phyloP scores from a whole-genome alignment of 495 filamentous ascomycete species.

The Elasticomyces elasticus region DNA sequence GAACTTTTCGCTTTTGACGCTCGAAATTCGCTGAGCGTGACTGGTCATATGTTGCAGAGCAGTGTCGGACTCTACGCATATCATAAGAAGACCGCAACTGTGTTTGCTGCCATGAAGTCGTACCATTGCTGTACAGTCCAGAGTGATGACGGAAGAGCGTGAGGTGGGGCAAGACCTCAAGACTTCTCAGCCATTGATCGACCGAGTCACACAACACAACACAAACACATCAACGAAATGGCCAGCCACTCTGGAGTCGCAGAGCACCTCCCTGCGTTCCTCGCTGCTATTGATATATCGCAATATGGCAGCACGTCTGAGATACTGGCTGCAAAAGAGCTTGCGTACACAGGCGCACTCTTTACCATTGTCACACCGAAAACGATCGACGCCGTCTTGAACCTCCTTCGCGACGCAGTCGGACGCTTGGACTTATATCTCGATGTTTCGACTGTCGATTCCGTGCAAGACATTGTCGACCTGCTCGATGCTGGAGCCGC shows the following conservation, averaged over 20 bases:
- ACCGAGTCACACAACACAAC: not conserved
- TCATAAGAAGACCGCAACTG: no score
- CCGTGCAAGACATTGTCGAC: slow-evolving; percentile 59
- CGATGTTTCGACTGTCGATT: slow-evolving; percentile 61
- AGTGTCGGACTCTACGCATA: no score
- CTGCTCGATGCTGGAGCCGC: slow-evolving; percentile 80
- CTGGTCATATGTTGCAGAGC: no score
- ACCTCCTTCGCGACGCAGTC: slow-evolving; percentile 60
- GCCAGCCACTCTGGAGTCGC: not conserved
- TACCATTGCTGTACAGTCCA: not conserved
- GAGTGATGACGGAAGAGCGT: not conserved
- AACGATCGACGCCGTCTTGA: slow-evolving; percentile 48
- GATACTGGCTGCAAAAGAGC: slow-evolving; percentile 55
- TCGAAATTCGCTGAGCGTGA: no score
- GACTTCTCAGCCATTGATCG: not conserved
- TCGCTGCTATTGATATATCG: slow-evolving; percentile 48
- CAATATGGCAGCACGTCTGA: slow-evolving; percentile 40
- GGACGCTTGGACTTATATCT: slow-evolving; percentile 60
- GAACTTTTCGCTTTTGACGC: no score
- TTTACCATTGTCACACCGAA: slow-evolving; percentile 54
- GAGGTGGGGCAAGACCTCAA: not conserved
- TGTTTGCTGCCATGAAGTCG: no score
- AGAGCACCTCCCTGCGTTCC: slow-evolving; percentile 24
- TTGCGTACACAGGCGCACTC: slow-evolving; percentile 68
- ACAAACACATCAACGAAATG: not conserved